A percentile compares a stretch with the other conserved stretches of the same genome.
phyloP scores from a whole-genome alignment of 2,329 filamentous ascomycete species.

The Elsinoe perseae region DNA sequence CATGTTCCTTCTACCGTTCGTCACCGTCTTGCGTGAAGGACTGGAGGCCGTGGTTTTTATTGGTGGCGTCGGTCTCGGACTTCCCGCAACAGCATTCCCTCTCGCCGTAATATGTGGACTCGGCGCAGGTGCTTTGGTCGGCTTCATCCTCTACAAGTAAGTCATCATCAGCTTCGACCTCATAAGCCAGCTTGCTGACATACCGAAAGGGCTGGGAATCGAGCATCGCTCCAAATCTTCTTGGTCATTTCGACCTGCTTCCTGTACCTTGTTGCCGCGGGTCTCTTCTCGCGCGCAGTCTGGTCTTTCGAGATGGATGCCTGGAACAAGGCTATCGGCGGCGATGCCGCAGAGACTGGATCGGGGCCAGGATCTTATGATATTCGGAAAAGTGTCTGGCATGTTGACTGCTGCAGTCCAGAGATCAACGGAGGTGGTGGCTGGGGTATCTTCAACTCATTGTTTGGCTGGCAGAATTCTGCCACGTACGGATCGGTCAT shows the following conservation, averaged over 20 bases:
- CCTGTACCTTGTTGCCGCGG: conserved; percentile 75
- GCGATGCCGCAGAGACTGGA: conserved; percentile 55
- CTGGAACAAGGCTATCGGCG: conserved; percentile 59
- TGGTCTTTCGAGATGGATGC: conserved; percentile 64
- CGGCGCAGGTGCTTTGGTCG: conserved; percentile 56
- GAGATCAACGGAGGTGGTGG: conserved; percentile 63
- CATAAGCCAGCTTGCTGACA: conserved; percentile 12
- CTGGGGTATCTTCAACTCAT: conserved; percentile 81
- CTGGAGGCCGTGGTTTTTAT: conserved; percentile 82
- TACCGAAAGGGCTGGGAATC: conserved; percentile 49
- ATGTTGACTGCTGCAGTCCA: conserved; percentile 77
- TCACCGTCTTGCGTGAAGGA: conserved; percentile 80
- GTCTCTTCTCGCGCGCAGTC: conserved; percentile 68
- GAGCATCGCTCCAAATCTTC: conserved; percentile 64
- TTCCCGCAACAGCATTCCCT: conserved; percentile 69
- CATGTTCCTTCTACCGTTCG: conserved; percentile 79
- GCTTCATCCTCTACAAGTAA: conserved; percentile 72
- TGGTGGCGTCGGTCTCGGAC: conserved; percentile 69
- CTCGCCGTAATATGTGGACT: conserved; percentile 68
- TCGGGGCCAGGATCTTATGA: conserved; percentile 70
- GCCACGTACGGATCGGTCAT: conserved; percentile 83
- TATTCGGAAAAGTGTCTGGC: conserved; percentile 70
- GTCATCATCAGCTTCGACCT: conserved; percentile 24
- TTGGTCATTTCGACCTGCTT: conserved; percentile 75
- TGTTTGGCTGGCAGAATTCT: conserved; percentile 82